These are phyloP conservation scores for Verruconis gallopava DNA, from an alignment of 2,329 filamentous ascomycete species.

Conservation along the genomic window DNA sequence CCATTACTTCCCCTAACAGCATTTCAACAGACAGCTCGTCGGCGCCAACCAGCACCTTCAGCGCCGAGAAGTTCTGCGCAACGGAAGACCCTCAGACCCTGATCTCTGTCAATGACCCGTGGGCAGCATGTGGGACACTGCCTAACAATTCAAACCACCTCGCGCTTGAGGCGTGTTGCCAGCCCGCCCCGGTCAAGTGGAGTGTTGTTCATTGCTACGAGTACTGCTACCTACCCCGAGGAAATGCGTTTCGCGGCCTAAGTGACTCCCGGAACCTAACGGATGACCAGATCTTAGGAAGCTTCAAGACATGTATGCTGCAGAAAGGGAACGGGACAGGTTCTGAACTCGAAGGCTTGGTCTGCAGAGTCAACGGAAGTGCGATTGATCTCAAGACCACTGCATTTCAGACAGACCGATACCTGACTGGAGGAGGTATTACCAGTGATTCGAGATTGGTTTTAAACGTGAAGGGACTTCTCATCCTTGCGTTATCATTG, in stretches of 20 bases:
- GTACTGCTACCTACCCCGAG: conserved; percentile 5
- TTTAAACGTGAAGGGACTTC: too few relatives aligned
- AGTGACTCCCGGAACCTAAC: conserved; percentile 5
- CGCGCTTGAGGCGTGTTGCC: conserved; percentile 5
- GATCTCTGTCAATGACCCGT: conserved; percentile 1
- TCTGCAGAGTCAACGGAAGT: conserved; percentile 1
- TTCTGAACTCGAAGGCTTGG: conserved; percentile 4
- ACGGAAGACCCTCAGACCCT: background rate
- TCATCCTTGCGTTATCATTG: too few relatives aligned
- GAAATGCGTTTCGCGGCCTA: conserved; percentile 4
- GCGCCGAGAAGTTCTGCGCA: conserved; percentile 1
- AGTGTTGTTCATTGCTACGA: conserved; percentile 5
- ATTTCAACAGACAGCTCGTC: background rate
- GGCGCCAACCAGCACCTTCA: conserved; percentile 5
- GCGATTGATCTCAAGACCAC: conserved; percentile 3
- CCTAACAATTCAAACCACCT: background rate
- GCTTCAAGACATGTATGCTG: conserved; percentile 9
- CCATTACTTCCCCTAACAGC: background rate
- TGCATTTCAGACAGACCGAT: background rate
- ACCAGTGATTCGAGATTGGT: too few relatives aligned
- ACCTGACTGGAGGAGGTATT: conserved; percentile 2
- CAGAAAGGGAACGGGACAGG: conserved; percentile 3
- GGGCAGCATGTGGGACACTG: conserved; percentile 5
- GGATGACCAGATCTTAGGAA: conserved; percentile 7
- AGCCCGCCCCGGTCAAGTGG: conserved; percentile 4